A percentile compares a stretch with the other conserved stretches of the same genome.
phyloP scores from a whole-genome alignment of 1,284 basidiomycete genomes.

The Marasmius tenuissimus region DNA sequence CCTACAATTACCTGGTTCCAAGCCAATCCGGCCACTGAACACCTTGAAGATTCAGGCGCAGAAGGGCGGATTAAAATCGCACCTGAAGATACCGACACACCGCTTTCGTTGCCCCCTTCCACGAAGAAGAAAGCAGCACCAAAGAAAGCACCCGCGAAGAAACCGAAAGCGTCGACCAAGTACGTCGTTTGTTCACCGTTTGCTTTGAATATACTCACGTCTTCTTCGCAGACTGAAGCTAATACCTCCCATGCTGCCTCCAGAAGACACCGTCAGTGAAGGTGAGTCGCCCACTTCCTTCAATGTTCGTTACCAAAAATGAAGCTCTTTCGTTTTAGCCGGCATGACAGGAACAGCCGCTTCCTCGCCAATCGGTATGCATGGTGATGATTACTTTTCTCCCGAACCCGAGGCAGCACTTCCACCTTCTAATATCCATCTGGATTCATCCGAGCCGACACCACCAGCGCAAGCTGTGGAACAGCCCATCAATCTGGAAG shows the following conservation, averaged over 20 bases:
- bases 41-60: slow-evolving; percentile 11
- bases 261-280: slow-evolving; percentile 44
- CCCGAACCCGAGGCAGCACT: slow-evolving; percentile 37
- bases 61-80: not conserved
- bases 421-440: slow-evolving; percentile 17
- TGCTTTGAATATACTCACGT: not conserved
- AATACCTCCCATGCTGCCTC: slow-evolving; percentile 25
- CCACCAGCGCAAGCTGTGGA: slow-evolving; percentile 24
- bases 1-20: slow-evolving; percentile 36
- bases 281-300: slow-evolving; percentile 14
- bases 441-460: slow-evolving; percentile 19
- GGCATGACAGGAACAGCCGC: slow-evolving; percentile 48
- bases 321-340: slow-evolving; percentile 12
- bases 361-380: slow-evolving; percentile 44
- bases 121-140: slow-evolving; percentile 7
- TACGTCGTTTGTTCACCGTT: slow-evolving; percentile 3
- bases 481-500: slow-evolving; percentile 46
- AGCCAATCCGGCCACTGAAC: slow-evolving; percentile 8
- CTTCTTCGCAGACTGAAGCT: slow-evolving; percentile 6
- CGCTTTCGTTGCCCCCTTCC: not conserved
- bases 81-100: slow-evolving; percentile 3
- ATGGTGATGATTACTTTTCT: slow-evolving; percentile 35
- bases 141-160: slow-evolving; percentile 21
- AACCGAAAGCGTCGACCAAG: slow-evolving; percentile 20
- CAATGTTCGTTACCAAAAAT: not conserved